Evolutionary conservation across 2,329 filamentous ascomycete species (phyloP), one percentile per base, ranked within the genome.

Genomic region (Thielaviopsis ethacetica): DNA sequence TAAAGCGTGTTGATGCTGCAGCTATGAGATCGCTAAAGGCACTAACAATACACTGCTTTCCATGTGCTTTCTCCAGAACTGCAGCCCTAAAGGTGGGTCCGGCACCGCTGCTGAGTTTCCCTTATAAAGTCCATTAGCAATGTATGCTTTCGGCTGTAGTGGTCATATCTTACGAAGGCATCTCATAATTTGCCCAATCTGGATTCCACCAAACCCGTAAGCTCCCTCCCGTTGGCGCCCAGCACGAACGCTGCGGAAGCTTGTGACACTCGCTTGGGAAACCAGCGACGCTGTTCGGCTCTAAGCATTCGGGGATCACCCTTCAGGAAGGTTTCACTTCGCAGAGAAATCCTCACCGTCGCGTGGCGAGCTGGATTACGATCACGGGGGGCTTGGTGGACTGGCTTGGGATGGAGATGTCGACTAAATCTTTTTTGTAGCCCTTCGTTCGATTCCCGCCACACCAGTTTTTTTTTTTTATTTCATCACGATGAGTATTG

Each of bases 301-400:
- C 71, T 84, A 79, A 83, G 82, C 78, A 81, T 79, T 83, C 51
- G 82, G 78, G 80, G 79, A 80, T 74, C 67, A 85, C 69, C 66
- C 81, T 84, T 81, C 76, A 85, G 82, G 77, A 81, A 83, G 82
- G 82, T 60, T 72, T 84, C 79, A 85, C 82, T 83, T 80, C 82
- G 81, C 82, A 85, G 79, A 84, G 81, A 70, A 70, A 75, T 82
- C 76, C 81, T 79, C 81, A 80, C 81, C 82, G 79, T 83, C 77
- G 76, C 76, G 76, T 84, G 81, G 82, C 82, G 81, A 73, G 75
- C 72, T 81, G 82, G 82, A 85, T 77, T 71, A 83, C 82, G 80
- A 76, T 76, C 74, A 76, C 72, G 75, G 69, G 75, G 77, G 78
- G 79, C 71, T 77, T 83, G 80, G 76, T 74, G 72, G 75, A 71